These are phyloP conservation scores for Myxozyma udenii DNA, from an alignment of 805 yeast species.

Conservation along the genomic window DNA sequence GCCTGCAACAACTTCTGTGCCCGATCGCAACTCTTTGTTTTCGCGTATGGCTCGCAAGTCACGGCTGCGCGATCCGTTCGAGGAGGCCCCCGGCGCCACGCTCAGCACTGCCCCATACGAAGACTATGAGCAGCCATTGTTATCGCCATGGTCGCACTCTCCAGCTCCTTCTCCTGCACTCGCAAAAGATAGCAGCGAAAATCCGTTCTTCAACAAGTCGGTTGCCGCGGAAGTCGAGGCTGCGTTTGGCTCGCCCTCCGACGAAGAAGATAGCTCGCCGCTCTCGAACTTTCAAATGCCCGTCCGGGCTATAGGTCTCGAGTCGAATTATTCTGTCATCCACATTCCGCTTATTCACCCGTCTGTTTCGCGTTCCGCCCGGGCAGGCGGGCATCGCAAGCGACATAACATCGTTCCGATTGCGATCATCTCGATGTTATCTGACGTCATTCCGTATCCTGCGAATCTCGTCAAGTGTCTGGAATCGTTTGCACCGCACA, in stretches of 20 bases:
- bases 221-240: constrained; percentile 24
- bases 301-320: constrained; percentile 37
- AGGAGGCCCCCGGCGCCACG: neutral
- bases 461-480: constrained; percentile 29
- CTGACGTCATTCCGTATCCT: constrained; percentile 38
- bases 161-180: constrained; percentile 39
- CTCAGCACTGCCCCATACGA: constrained; percentile 20
- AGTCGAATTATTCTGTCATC: constrained; percentile 35
- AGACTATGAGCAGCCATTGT: constrained; percentile 35
- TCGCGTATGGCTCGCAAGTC: neutral
- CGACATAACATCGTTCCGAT: constrained; percentile 33
- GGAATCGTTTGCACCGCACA: constrained; percentile 35
- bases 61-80: constrained; percentile 23
- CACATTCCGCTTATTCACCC: constrained; percentile 37
- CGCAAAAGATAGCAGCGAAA: constrained; percentile 29
- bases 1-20: neutral
- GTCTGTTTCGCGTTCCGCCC: constrained; percentile 9
- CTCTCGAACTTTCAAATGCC: constrained; percentile 19
- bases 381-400: neutral
- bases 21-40: neutral
- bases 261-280: constrained; percentile 1
- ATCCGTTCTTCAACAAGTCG: constrained; percentile 33
- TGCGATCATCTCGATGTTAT: constrained; percentile 36
- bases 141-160: constrained; percentile 37
- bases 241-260: constrained; percentile 32